These are phyloP conservation scores for Blastobotrys peoriensis DNA, from an alignment of 805 yeast genomes.

Conservation along the genomic window DNA sequence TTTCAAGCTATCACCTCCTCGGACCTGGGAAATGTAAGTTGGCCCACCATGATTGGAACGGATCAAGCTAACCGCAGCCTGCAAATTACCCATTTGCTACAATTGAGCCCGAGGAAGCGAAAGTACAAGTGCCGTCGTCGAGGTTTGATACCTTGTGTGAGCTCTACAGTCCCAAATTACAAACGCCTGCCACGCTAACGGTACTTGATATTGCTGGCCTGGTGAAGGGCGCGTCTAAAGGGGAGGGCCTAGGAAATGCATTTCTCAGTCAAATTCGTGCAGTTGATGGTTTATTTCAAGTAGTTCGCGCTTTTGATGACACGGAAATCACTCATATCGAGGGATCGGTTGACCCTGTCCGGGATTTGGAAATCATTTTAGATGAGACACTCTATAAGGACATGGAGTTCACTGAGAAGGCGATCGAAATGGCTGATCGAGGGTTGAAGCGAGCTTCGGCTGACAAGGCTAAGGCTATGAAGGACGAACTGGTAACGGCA, in stretches of 20 bases:
- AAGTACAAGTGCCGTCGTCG: constrained; percentile 46
- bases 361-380: constrained; percentile 57
- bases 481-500: constrained; percentile 34
- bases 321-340: constrained; percentile 64
- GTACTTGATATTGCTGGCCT: constrained; percentile 68
- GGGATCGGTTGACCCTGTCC: constrained; percentile 54
- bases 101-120: constrained; percentile 65
- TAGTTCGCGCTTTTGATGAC: constrained; percentile 59
- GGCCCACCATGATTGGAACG: no score
- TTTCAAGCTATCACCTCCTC: constrained; percentile 57
- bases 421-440: constrained; percentile 47
- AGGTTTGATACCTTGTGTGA: constrained; percentile 43
- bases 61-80: constrained; percentile 29
- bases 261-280: constrained; percentile 62
- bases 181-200: constrained; percentile 50
- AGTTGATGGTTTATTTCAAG: constrained; percentile 66
- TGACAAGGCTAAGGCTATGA: constrained; percentile 44
- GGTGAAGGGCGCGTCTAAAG: constrained; percentile 55
- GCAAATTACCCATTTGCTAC: constrained; percentile 72
- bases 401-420: constrained; percentile 55
- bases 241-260: constrained; percentile 71
- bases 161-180: constrained; percentile 44
- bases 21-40: constrained; percentile 44
- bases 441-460: constrained; percentile 34
- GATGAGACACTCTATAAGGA: constrained; percentile 64